Evolutionary conservation across 1,284 basidiomycete genomes (phyloP), one percentile per base, ranked within the genome.

Genomic region (Fomitopsis palustris): DNA sequence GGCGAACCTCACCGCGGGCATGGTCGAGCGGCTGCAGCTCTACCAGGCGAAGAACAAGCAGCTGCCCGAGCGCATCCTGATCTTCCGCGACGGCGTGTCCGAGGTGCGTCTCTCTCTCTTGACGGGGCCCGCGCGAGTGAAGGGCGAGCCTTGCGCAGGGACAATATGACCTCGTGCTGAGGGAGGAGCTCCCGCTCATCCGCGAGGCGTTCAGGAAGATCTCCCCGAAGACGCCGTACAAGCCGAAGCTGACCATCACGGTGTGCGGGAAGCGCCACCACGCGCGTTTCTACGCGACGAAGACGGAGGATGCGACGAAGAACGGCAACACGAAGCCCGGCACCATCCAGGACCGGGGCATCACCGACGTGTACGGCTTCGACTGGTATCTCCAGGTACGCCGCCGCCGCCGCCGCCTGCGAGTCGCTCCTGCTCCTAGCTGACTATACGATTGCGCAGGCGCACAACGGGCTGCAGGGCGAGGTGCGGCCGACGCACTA

Each of bases 261-360:
- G 81, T 92, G 56, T 92, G 88, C 67, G 88, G 88, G 8, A 93
- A 93, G 71, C 83, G 90, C 0, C 92, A 93, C 67, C 83, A 93
- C 66, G 85, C 89, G 0, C 81, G 84, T 41, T 84, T 87, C 69
- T 88, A 78, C 70, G 78, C 88, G 0, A 82, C 82, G 0, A 71
- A 78, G 38, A 71, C 74, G 0, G 65, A 75, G 5, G 66, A 77
- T 45, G 83, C 80, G 1, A 81, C 83, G 62, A 76, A 70, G 58
- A 88, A 87, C 62, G 88, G 88, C 0, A 92, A 92, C 66, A 89
- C 88, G 0, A 78, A 77, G 3, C 85, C 90, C 0, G 90, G 90
- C 1, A 90, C 90, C 0, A 82, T 92, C 8, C 83, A 90, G 17
- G 90, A 92, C 70, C 81, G 83, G 65, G 90, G 90, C 2, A 75